Conservation (phyloP, 1,139 yeast genomes). For the Suhomyces terraborum region DNA sequence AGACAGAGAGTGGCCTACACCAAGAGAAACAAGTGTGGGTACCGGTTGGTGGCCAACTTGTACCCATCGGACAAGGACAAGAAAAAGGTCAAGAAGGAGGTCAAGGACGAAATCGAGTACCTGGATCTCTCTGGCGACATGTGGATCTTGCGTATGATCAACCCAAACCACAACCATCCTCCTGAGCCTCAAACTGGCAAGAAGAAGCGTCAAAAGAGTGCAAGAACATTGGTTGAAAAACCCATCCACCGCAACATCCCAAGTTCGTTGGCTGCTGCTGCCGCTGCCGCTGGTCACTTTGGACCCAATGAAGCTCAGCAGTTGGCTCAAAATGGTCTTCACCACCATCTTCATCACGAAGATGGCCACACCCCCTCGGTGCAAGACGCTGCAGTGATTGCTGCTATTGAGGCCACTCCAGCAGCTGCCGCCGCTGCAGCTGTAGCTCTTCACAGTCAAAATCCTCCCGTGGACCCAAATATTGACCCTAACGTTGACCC, state of each 20-base stretch:
- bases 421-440: conserved; percentile 42
- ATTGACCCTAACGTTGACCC: conserved; percentile 52
- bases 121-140: conserved; percentile 30
- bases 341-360: conserved; percentile 24
- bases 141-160: conserved; percentile 55
- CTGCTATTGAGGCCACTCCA: conserved; percentile 46
- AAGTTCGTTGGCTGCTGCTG: conserved; percentile 15
- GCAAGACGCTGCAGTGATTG: conserved; percentile 49
- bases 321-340: conserved; percentile 21
- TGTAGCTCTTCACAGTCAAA: conserved; percentile 32
- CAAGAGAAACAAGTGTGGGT: conserved; percentile 52
- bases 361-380: conserved; percentile 37
- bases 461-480: conserved; percentile 41
- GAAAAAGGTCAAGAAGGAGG: conserved; percentile 31
- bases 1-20: conserved; percentile 56
- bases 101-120: conserved; percentile 30
- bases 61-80: conserved; percentile 47
- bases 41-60: conserved; percentile 51
- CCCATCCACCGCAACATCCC: conserved; percentile 38
- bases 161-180: conserved; percentile 50
- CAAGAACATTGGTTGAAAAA: conserved; percentile 49
- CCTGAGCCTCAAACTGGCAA: conserved; percentile 43
- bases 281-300: conserved; percentile 21
- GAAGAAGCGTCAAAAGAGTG: conserved; percentile 42
- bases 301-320: conserved; percentile 27